These are phyloP conservation scores for Boletellus ananas DNA, from an alignment of 768 basidiomycete genomes.

Conservation along the genomic window DNA sequence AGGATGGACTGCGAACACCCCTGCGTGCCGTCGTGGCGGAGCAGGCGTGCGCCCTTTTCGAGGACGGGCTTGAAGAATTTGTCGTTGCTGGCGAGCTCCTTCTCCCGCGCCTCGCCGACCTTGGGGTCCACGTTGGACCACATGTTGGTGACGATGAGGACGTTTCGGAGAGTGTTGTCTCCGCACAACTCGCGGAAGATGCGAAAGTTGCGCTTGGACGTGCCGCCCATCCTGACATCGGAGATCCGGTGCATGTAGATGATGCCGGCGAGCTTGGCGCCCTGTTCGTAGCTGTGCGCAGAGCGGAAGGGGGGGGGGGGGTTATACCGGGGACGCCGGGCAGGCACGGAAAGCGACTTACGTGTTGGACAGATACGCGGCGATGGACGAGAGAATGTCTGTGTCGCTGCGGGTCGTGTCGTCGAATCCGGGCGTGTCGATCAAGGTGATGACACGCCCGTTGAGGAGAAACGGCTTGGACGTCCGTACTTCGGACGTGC, in stretches of 20 bases:
- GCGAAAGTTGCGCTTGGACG: conserved; percentile 47
- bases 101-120: conserved; percentile 42
- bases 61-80: conserved; percentile 52
- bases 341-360: conserved; percentile 6
- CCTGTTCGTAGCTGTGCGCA: conserved; percentile 29
- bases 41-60: conserved; percentile 44
- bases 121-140: conserved; percentile 43
- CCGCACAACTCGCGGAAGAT: conserved; percentile 55
- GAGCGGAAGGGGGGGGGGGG: neutral
- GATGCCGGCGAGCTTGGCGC: conserved; percentile 45
- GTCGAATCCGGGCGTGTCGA: conserved; percentile 64
- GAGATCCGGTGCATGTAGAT: conserved; percentile 55
- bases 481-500: conserved; percentile 44
- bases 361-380: conserved; percentile 36
- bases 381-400: conserved; percentile 49
- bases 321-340: too few species aligned
- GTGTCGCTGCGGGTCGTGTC: conserved; percentile 48
- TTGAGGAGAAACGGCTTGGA: conserved; percentile 44
- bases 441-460: conserved; percentile 42
- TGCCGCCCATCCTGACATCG: conserved; percentile 49
- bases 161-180: conserved; percentile 43
- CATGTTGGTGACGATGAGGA: conserved; percentile 53
- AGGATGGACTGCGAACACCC: conserved; percentile 43
- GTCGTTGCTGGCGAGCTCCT: conserved; percentile 38
- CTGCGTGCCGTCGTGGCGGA: conserved; percentile 40